Evolutionary conservation across 108 stramenopile species (phyloP).

Genomic region (Fistulifera pelliculosa): DNA sequence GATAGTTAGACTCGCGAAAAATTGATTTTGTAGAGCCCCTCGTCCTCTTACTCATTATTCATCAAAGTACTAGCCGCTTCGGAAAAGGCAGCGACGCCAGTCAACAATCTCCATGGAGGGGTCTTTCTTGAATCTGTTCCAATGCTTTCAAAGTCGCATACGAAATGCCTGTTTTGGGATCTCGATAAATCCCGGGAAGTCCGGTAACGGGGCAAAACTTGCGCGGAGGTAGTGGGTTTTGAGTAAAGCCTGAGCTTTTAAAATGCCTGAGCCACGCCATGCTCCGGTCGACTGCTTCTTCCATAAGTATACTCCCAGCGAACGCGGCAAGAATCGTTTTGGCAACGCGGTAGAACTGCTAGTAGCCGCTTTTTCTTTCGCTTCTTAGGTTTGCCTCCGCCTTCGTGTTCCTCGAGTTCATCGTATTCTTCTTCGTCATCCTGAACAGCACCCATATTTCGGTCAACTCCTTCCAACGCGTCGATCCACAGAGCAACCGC

Average conservation of each 20-base stretch:
- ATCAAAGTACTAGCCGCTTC: background rate
- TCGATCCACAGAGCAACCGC: slow-evolving; percentile 69
- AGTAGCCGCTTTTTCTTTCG: slow-evolving; percentile 9
- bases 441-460: slow-evolving; percentile 14
- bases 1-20: too few species aligned
- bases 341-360: slow-evolving; percentile 25
- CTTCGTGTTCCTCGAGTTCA: slow-evolving; percentile 65
- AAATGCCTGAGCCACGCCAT: slow-evolving; percentile 48
- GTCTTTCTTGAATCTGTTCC: slow-evolving; percentile 74
- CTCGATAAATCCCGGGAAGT: slow-evolving; percentile 59
- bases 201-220: slow-evolving; percentile 83
- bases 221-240: slow-evolving; percentile 29
- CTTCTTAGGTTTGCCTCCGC: slow-evolving; percentile 21
- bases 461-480: slow-evolving; percentile 63
- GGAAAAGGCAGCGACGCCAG: slow-evolving; percentile 20
- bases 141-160: slow-evolving; percentile 68
- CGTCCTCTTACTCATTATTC: too few species aligned
- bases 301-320: slow-evolving; percentile 64
- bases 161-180: slow-evolving; percentile 72
- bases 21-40: too few species aligned
- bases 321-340: slow-evolving; percentile 70
- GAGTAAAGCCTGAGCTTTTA: slow-evolving; percentile 46
- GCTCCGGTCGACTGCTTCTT: slow-evolving; percentile 64
- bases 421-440: slow-evolving; percentile 79
- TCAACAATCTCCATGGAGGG: slow-evolving; percentile 78